Percentiles rank a stretch among this genome's conserved stretches.
phyloP scores from a whole-genome alignment of 2,329 filamentous ascomycete genomes.

The Alternaria sp. region DNA sequence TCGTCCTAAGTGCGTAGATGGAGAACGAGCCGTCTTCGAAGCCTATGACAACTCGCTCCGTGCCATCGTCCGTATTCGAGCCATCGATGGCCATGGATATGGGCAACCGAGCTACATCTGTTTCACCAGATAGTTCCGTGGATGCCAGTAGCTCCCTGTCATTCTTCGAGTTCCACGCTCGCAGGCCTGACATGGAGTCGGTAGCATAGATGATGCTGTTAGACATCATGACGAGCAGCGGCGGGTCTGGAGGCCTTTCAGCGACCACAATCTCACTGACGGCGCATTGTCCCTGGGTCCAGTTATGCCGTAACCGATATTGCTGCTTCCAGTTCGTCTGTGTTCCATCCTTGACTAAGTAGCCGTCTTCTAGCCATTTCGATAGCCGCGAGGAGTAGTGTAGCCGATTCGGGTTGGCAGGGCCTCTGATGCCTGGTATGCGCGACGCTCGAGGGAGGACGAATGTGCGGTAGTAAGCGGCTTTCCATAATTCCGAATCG shows the following conservation, averaged over 20 bases:
- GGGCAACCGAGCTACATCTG: slow-evolving; percentile 50
- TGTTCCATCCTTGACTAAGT: slow-evolving; percentile 58
- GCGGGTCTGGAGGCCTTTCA: slow-evolving; percentile 60
- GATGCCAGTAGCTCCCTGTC: slow-evolving; percentile 65
- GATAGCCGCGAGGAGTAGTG: slow-evolving; percentile 63
- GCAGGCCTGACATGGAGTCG: slow-evolving; percentile 71
- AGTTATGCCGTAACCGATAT: slow-evolving; percentile 89
- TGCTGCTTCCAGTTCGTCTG: slow-evolving; percentile 83
- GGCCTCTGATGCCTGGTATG: slow-evolving; percentile 69
- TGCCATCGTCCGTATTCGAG: slow-evolving; percentile 29
- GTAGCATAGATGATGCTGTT: slow-evolving; percentile 80
- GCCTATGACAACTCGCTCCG: slow-evolving; percentile 43
- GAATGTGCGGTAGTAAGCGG: slow-evolving; percentile 85
- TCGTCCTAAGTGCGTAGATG: slow-evolving; percentile 67
- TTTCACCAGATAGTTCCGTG: slow-evolving; percentile 30
- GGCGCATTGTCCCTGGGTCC: slow-evolving; percentile 81
- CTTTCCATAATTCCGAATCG: slow-evolving; percentile 91
- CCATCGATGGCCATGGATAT: slow-evolving; percentile 71
- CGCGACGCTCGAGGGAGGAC: slow-evolving; percentile 80
- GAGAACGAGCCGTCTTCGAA: slow-evolving; percentile 61
- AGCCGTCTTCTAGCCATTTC: slow-evolving; percentile 68
- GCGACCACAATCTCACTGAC: slow-evolving; percentile 77
- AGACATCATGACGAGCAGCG: slow-evolving; percentile 76
- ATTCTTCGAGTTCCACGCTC: slow-evolving; percentile 76
- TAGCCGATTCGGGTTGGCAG: slow-evolving; percentile 46